Percentiles rank a stretch among this genome's conserved stretches.
Conservation (phyloP, 2,329 filamentous ascomycete genomes). For the Alternaria dauci region DNA sequence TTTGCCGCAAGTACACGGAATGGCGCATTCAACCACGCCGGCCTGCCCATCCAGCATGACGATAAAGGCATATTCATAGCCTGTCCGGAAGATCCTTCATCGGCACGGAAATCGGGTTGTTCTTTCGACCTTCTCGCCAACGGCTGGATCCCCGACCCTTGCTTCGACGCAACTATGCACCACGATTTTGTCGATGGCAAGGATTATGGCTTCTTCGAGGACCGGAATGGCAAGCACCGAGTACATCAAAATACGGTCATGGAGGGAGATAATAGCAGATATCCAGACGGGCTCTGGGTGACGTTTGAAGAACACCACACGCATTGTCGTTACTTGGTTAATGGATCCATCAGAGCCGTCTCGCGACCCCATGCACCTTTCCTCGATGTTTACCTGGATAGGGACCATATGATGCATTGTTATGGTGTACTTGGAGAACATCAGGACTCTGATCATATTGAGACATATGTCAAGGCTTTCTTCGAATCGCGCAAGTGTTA, state of each 20-base stretch:
- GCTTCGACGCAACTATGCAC: background rate
- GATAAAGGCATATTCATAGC: background rate
- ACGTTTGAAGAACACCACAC: slow-evolving; percentile 1
- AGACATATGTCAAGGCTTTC: background rate
- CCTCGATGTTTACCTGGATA: background rate
- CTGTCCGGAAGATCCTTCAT: background rate
- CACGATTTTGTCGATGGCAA: background rate
- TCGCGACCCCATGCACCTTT: background rate
- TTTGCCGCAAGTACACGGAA: background rate
- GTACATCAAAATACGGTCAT: background rate
- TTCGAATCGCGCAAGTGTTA: background rate
- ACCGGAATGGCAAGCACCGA: background rate
- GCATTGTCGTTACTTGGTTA: background rate
- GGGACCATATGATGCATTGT: background rate
- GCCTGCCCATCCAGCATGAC: background rate
- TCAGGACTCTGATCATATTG: background rate
- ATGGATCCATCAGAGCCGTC: background rate
- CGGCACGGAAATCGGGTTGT: background rate
- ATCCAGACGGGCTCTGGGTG: background rate
- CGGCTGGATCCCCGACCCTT: background rate
- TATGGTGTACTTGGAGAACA: background rate
- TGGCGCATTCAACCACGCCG: background rate
- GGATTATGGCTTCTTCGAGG: background rate
- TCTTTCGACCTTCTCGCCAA: background rate
- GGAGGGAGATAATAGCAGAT: background rate